phyloP scores from a whole-genome alignment of 768 basidiomycete species.

The Lentinula raphanica region DNA sequence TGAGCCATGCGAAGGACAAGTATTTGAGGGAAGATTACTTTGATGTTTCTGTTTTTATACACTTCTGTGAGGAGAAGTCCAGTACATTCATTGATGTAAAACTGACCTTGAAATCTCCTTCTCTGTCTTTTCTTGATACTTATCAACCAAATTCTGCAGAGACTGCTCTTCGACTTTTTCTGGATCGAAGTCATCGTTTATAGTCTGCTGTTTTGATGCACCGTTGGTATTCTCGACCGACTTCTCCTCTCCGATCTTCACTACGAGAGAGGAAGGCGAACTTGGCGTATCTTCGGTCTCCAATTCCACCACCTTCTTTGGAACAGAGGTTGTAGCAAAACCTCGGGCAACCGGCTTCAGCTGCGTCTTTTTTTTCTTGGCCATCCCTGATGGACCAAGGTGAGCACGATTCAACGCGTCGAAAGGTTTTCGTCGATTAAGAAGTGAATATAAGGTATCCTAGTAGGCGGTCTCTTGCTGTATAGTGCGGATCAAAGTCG shows the following conservation, averaged over 20 bases:
- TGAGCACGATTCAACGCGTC: constrained; percentile 1
- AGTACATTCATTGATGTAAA: background rate
- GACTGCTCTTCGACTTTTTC: constrained; percentile 46
- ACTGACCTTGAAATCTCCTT: constrained; percentile 60
- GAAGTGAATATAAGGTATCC: background rate
- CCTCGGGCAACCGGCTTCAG: constrained; percentile 70
- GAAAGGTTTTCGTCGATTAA: background rate
- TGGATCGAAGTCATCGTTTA: constrained; percentile 25
- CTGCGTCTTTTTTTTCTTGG: constrained; percentile 84
- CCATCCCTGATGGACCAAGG: constrained; percentile 40
- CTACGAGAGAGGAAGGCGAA: constrained; percentile 16
- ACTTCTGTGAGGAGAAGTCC: background rate
- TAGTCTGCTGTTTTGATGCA: constrained; percentile 5
- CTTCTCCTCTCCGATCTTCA: constrained; percentile 14
- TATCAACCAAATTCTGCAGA: constrained; percentile 73
- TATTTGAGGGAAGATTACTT: constrained; percentile 39
- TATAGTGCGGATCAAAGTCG: background rate
- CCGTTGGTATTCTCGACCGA: constrained; percentile 4
- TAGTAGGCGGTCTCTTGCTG: background rate
- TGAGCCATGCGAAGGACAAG: background rate
- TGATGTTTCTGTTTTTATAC: constrained; percentile 44
- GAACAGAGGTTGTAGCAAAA: constrained; percentile 78
- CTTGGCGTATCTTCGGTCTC: constrained; percentile 17
- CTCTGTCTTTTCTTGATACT: constrained; percentile 81
- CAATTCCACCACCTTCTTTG: constrained; percentile 56